Evolutionary conservation across 2,329 filamentous ascomycete genomes (phyloP).

Genomic region (Aspergillus fischeri): DNA sequence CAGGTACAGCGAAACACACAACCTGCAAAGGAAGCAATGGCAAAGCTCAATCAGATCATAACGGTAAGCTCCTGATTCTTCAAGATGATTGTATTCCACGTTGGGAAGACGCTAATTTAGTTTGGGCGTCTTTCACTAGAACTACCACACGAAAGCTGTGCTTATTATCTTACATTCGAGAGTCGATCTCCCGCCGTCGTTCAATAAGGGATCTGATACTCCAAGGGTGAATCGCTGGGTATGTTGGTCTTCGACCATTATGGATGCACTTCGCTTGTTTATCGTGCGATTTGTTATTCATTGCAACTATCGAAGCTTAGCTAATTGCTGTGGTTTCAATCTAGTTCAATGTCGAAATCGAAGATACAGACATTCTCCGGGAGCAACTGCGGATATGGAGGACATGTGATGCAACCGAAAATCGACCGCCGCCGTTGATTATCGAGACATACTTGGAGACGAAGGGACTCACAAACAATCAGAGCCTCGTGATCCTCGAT

Average conservation of each 20-base stretch:
- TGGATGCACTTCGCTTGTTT: background rate
- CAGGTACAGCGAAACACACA: slow-evolving; percentile 42
- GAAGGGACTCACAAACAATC: slow-evolving; percentile 71
- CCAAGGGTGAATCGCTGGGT: slow-evolving; percentile 85
- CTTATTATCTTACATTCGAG: slow-evolving; percentile 78
- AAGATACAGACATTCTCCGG: slow-evolving; percentile 83
- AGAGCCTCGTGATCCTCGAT: slow-evolving; percentile 83
- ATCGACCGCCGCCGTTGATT: slow-evolving; percentile 74
- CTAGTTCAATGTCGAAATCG: slow-evolving; percentile 91
- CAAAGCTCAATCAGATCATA: slow-evolving; percentile 88
- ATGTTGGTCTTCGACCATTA: slow-evolving; percentile 33
- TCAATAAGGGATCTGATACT: slow-evolving; percentile 52
- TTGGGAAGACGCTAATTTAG: slow-evolving; percentile 21
- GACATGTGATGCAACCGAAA: slow-evolving; percentile 69
- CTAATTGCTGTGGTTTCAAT: background rate
- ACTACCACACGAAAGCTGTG: slow-evolving; percentile 85
- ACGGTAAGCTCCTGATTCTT: slow-evolving; percentile 56
- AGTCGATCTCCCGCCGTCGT: slow-evolving; percentile 61
- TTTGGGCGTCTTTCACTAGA: slow-evolving; percentile 50
- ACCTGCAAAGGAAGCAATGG: slow-evolving; percentile 63
- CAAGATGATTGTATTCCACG: background rate
- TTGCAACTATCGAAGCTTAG: background rate
- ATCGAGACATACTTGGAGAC: slow-evolving; percentile 89
- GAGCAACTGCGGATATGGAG: slow-evolving; percentile 82
- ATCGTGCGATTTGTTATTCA: background rate